Base-by-base conservation (phyloP, 2,329 filamentous ascomycete genomes). In the Aspergillus phoenicis region DNA sequence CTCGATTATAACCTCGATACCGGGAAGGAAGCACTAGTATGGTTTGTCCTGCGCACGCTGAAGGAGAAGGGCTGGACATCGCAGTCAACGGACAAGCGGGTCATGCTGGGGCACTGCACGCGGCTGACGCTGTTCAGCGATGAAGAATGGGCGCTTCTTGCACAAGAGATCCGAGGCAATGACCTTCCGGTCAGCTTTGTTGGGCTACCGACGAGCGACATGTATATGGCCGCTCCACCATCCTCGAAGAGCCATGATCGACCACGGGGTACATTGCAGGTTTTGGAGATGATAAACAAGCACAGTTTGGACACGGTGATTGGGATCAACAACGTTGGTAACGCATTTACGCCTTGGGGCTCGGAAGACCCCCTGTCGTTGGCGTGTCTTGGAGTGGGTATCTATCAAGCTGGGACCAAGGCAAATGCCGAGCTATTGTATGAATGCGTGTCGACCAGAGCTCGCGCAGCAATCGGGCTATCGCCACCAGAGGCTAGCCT, bases 321-420 rank as follows among this genome's bases (percentile, higher is more conserved):
- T 5, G 84, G 86, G 2, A 81, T 90, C 39, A 91, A 91, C 69
- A 91, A 91, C 68, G 84, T 91, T 13, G 89, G 89, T 17, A 91
- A 91, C 70, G 87, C 89, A 0, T 91, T 91, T 67, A 91, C 89
- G 6, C 89, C 89, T 0, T 85, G 88, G 68, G 89, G 89, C 0
- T 85, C 80, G 17, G 87, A 84, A 41, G 89, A 91, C 75, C 89
- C 89, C 1, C 71, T 91, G 52, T 79, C 80, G 43, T 76, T 90
- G 47, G 87, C 88, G 20, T 85, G 83, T 64, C 75, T 87, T 56
- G 85, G 85, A 1, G 85, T 90, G 0, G 88, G 87, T 0, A 70
- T 91, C 3, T 91, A 91, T 68, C 88, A 91, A 62, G 84, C 85
- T 1, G 88, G 88, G 0, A 89, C 86, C 1, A 81, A 81, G 61